A percentile compares a stretch with the other conserved stretches of the same genome.
Evolutionary conservation across 768 basidiomycete genomes (phyloP).

Genomic region (Mycena metata): DNA sequence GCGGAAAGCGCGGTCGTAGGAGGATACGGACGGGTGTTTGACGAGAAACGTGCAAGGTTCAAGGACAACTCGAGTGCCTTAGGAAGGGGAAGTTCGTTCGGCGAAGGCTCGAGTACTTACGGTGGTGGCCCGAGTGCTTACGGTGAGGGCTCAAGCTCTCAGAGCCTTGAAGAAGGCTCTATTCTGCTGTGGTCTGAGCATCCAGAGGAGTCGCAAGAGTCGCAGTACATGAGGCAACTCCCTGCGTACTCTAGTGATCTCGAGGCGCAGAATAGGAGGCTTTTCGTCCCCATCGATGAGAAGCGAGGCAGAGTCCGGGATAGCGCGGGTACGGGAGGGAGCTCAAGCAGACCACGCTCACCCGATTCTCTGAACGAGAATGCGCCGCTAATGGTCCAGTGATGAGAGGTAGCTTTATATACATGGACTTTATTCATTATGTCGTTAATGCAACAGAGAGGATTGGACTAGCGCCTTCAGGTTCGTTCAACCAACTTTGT

Average conservation of each 20-base stretch:
- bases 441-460: neutral
- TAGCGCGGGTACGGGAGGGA: no score
- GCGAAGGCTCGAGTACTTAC: neutral
- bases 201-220: neutral
- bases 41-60: conserved; percentile 5
- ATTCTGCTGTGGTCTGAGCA: neutral
- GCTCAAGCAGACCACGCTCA: neutral
- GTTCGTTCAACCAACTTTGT: neutral
- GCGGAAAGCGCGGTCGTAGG: neutral
- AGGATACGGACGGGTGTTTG: neutral
- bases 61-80: neutral
- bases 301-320: neutral
- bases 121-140: neutral
- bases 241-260: conserved; percentile 5
- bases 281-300: neutral
- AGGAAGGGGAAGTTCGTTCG: neutral
- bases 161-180: neutral
- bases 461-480: no score
- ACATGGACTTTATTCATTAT: conserved; percentile 1
- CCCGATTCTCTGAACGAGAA: neutral
- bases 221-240: neutral
- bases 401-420: neutral
- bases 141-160: neutral
- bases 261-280: conserved; percentile 1
- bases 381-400: neutral